Evolutionary conservation across 306 rosid genomes (phyloP).

Genomic region (Boehmeria nivea): DNA sequence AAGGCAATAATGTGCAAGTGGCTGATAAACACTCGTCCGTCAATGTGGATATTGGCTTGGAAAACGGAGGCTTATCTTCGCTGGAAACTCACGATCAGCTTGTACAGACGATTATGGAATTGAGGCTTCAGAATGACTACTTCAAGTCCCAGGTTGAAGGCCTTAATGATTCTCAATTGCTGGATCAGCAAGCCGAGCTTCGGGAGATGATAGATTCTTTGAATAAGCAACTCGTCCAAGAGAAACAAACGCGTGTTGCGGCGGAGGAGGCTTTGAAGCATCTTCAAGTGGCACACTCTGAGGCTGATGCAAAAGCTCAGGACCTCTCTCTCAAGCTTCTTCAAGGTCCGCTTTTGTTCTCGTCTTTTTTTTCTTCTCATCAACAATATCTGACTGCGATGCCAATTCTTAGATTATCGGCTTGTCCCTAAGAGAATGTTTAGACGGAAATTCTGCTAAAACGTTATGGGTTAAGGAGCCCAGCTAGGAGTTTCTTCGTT

Average conservation of each 20-base stretch:
- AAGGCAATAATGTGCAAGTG: too few relatives aligned
- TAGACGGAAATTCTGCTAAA: too few relatives aligned
- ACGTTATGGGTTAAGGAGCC: too few relatives aligned
- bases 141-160: constrained; percentile 77
- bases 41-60: constrained; percentile 26
- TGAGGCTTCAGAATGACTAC: constrained; percentile 70
- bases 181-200: constrained; percentile 38
- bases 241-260: constrained; percentile 77
- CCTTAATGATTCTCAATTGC: constrained; percentile 22
- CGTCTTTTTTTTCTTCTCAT: too few relatives aligned
- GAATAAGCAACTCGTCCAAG: constrained; percentile 58
- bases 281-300: constrained; percentile 56
- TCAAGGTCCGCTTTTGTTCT: constrained; percentile 54
- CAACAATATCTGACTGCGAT: too few relatives aligned
- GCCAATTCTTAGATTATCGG: too few relatives aligned
- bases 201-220: constrained; percentile 49
- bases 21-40: too few relatives aligned
- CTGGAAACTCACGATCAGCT: constrained; percentile 54
- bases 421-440: too few relatives aligned
- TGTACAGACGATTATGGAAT: constrained; percentile 57
- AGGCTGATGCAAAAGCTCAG: constrained; percentile 67
- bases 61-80: constrained; percentile 30
- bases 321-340: constrained; percentile 76
- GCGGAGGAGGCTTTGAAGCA: constrained; percentile 90
- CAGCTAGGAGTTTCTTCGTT: too few relatives aligned